Evolutionary conservation across 139 green algal species (phyloP), one percentile per base, ranked within the genome.

Genomic region (Desmodesmus armatus): DNA sequence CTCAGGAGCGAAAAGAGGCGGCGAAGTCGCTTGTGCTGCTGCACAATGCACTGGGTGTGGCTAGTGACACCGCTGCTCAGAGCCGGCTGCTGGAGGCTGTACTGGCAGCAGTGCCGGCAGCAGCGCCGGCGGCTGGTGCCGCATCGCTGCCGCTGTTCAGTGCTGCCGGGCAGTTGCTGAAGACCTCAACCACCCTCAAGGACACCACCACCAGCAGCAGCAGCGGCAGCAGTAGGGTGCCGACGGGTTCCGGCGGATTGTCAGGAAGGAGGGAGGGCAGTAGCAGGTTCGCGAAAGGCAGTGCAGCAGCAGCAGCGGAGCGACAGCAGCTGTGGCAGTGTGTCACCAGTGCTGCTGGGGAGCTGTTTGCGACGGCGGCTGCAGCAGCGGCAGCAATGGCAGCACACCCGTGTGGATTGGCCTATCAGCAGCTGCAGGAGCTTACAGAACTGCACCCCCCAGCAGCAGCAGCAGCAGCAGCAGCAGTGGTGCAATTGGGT

Each of bases 401-500:
- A 39, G 5, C 40, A 25, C 76, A 71, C 55, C 53, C 76, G 4
- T 71, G 33, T 55, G 76, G 55, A 58, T 53, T 39, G 40, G 76
- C 76, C 27, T 82, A 82, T 37, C 53, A 82, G 76, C 76, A 60
- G 55, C 76, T 82, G 35, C 62, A 82, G 55, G 55, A 82, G 37
- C 76, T 82, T 37, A 23, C 72, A 23, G 51, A 49, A 31, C 53
- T 82, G 37, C 13, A 53, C 25, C 76, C 44, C 11, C 47, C 49
- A 33, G 76, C 55, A 82, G 76, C 76, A 82, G 76, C 76, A 66
- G 73, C 47, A 72, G 76, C 39, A 82, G 76, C 72, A 79, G 72
- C 44, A 62, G 72, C 44, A 40, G 9, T n/a, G 49, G 13, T 71
- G 76, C 37, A n/a, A n/a, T n/a, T 7, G 31, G 55, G 17, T 65